Evolutionary conservation across 208 protist species (phyloP).

Genomic region (Vickermania ingenoplastis): DNA sequence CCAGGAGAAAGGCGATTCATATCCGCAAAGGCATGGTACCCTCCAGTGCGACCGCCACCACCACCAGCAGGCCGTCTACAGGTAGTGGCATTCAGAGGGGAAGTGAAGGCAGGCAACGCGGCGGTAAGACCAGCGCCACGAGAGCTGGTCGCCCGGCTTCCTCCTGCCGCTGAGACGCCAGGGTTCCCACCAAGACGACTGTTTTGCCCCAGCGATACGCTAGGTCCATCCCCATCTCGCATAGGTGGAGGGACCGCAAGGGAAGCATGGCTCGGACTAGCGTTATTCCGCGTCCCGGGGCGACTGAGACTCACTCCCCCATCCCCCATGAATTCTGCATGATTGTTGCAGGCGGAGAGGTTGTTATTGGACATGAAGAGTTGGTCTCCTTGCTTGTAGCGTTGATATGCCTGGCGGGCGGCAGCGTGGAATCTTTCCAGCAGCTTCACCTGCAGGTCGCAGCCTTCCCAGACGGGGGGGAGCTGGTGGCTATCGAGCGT

Average conservation of each 20-base stretch:
- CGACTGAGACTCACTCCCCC: background rate
- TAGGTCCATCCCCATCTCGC: background rate
- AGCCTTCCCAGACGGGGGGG: constrained; percentile 20
- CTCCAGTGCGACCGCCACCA: background rate
- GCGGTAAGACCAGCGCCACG: too few species aligned
- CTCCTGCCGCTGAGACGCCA: background rate
- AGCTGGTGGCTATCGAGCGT: constrained; percentile 18
- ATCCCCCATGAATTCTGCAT: background rate
- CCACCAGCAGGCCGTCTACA: background rate
- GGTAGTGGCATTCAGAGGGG: too few species aligned
- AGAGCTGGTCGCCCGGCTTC: background rate
- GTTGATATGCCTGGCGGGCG: constrained; percentile 8
- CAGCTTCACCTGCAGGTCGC: constrained; percentile 22
- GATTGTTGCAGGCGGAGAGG: background rate
- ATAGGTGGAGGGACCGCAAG: background rate
- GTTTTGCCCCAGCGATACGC: background rate
- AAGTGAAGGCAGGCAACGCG: too few species aligned
- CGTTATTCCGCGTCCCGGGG: background rate
- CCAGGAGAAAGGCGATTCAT: background rate
- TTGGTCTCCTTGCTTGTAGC: background rate
- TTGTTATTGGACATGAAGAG: background rate
- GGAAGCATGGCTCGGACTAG: background rate
- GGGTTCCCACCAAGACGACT: background rate
- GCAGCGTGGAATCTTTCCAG: constrained; percentile 25
- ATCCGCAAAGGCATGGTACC: background rate